phyloP scores from a whole-genome alignment of 1,139 yeast species.

The Spathaspora jeffriesii region DNA sequence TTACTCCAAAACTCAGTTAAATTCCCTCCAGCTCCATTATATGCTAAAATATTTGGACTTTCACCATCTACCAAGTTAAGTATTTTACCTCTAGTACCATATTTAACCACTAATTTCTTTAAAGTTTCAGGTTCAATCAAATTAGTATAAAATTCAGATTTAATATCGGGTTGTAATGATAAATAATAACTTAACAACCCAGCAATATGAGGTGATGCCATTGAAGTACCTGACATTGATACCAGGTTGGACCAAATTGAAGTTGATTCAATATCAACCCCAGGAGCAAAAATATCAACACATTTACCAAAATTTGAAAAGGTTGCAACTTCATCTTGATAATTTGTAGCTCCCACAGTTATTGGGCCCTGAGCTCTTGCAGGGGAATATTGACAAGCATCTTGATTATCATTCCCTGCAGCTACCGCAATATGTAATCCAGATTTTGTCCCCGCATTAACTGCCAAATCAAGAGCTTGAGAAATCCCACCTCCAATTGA shows the following conservation, averaged over 20 bases:
- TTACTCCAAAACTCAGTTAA: conserved; percentile 65
- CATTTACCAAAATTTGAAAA: conserved; percentile 84
- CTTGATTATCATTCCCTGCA: conserved; percentile 85
- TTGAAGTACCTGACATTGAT: conserved; percentile 95
- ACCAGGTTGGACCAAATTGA: conserved; percentile 74
- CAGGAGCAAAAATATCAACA: conserved; percentile 87
- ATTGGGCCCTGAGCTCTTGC: conserved; percentile 76
- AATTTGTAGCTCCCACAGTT: conserved; percentile 83
- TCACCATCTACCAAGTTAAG: conserved; percentile 59
- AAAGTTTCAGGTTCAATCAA: conserved; percentile 35
- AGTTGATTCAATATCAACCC: conserved; percentile 77
- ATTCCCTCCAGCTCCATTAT: conserved; percentile 91
- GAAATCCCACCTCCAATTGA: conserved; percentile 89
- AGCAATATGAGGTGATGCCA: conserved; percentile 98
- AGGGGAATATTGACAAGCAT: conserved; percentile 84
- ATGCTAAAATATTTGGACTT: conserved; percentile 88
- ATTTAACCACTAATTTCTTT: conserved; percentile 36
- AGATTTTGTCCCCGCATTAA: conserved; percentile 78
- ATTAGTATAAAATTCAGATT: conserved; percentile 50
- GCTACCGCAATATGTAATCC: conserved; percentile 88
- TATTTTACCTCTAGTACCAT: conserved; percentile 35
- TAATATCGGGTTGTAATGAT: conserved; percentile 75
- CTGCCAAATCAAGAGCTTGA: conserved; percentile 77
- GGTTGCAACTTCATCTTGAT: conserved; percentile 74
- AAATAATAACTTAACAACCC: conserved; percentile 89